Conservation (phyloP, 78 protist genomes). For the Neovahlkampfia damariscottae region DNA sequence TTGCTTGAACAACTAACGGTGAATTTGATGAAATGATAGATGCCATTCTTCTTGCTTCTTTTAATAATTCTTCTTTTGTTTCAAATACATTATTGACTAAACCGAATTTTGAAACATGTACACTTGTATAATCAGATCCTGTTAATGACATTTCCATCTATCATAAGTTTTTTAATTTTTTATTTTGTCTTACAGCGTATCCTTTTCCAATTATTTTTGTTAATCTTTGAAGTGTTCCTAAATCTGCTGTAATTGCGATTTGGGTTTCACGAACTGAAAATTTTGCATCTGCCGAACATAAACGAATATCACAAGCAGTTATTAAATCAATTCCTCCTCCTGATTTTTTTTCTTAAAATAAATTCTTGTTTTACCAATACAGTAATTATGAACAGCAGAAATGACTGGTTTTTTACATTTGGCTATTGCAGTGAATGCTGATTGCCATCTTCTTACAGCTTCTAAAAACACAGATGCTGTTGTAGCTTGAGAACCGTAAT, state of each 20-base stretch:
- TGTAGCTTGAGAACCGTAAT: too few species aligned
- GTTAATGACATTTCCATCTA: slow-evolving; percentile 56
- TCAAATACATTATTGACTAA: slow-evolving; percentile 27
- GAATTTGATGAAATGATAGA: slow-evolving; percentile 33
- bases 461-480: too few species aligned
- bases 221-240: slow-evolving; percentile 72
- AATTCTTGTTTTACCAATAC: slow-evolving; percentile 24
- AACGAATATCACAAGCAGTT: slow-evolving; percentile 52
- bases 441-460: background rate
- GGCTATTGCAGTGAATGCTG: background rate
- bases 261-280: slow-evolving; percentile 52
- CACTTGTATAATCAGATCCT: slow-evolving; percentile 30
- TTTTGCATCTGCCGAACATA: slow-evolving; percentile 33
- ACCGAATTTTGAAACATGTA: slow-evolving; percentile 18
- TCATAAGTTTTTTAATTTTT: too few species aligned
- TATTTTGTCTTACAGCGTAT: too few species aligned
- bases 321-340: slow-evolving; percentile 60
- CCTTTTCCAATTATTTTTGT: slow-evolving; percentile 35
- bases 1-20: slow-evolving; percentile 60
- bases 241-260: slow-evolving; percentile 63
- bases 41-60: slow-evolving; percentile 33
- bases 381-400: slow-evolving; percentile 45
- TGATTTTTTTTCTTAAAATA: too few species aligned
- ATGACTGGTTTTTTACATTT: slow-evolving; percentile 32
- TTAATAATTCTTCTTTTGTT: slow-evolving; percentile 7